Base-by-base conservation (phyloP, 1,284 basidiomycete species). In the Microbotryum violaceum region DNA sequence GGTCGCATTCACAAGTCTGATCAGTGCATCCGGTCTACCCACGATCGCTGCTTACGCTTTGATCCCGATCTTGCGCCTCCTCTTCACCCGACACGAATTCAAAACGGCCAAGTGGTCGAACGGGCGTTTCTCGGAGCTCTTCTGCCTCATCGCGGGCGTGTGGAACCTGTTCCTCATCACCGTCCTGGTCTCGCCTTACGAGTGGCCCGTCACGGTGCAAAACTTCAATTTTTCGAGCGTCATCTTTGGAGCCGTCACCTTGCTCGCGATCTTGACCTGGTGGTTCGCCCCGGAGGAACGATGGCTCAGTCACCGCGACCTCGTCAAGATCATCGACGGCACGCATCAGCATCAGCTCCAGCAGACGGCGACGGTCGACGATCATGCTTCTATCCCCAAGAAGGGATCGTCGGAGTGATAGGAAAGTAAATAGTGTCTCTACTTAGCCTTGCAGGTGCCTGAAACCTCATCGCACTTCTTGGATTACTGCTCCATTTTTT, bases 1-100 rank as follows among this genome's bases (percentile, higher is more conserved):
- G 68, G 89, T 90, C 46, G 89, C 89, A 1, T 92, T 91, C 78
- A 88, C 85, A 0, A 89, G 87, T 20, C 79, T 91, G 61, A 82
- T 90, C 49, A 89, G 87, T 10, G 89, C 89, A 9, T 86, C 86
- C 21, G 87, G 79, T 10, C 80, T 89, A 9, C 88, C 88, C 1
- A 89, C 86, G 1, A 87, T 89, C 61, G 87, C 88, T 0, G 85
- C 89, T 16, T 90, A 91, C 73, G 86, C 84, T 0, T 77, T 89
- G 46, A 89, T 91, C 60, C 81, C 85, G 2, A 71, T 87, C 9
- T 78, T 89, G 46, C 81, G 89, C 7, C 58, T 89, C 23, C 81
- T 82, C 33, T 80, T 85, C 79, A 91, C 89, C 0, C 87, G 85
- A n/a, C 75, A 86, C 68, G 76, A 80, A 49, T 90, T 91, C 77